Base-by-base conservation (phyloP, 2,329 filamentous ascomycete species). In the Ascochyta viciae-villosae region DNA sequence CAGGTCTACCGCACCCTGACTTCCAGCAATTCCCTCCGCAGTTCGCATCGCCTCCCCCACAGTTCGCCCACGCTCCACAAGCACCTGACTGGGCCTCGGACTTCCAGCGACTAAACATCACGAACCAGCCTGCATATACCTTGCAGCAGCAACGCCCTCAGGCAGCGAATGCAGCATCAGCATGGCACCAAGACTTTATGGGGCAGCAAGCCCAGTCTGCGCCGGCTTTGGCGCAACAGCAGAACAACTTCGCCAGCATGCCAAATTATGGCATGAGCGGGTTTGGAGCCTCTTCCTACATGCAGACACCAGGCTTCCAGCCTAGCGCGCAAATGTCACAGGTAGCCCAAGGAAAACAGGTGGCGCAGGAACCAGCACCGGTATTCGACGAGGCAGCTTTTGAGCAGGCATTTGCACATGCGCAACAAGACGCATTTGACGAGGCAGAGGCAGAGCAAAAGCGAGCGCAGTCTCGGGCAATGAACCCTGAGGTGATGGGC, bases 161-260 rank as follows among this genome's bases (percentile, higher is more conserved):
- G 23, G 73, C 74, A 19, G 53, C 67, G 37, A 68, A 63, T 50
- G 62, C 66, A 16, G 60, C 69, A 16, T 60, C 69, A 48, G 77
- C 78, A 76, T 88, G 87, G 87, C 85, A 87, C 47, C 79, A 85
- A 65, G 86, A 88, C 62, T 88, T 89, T 65, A 70, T 83, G 64
- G 65, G 70, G 27, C 73, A 76, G 37, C 77, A 79, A 52, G 50
- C 60, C n/a, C 64, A 70, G 31, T 67, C 72, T 50, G 56, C 66
- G 7, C 74, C 74, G 27, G 60, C 65, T n/a, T 67, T 68, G 27
- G 57, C 55, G 13, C 60, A 68, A 13, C 68, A 70, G 33, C 70
- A 72, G 29, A 65, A 50, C 45, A 57, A 61, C 23, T 73, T 70
- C 50, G 63, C 62, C 4, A 64, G 66, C 16, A 68, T 73, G 62